Evolutionary conservation across 139 green algal genomes (phyloP), one percentile per base, ranked within the genome.

Genomic region (Closterium sp.): DNA sequence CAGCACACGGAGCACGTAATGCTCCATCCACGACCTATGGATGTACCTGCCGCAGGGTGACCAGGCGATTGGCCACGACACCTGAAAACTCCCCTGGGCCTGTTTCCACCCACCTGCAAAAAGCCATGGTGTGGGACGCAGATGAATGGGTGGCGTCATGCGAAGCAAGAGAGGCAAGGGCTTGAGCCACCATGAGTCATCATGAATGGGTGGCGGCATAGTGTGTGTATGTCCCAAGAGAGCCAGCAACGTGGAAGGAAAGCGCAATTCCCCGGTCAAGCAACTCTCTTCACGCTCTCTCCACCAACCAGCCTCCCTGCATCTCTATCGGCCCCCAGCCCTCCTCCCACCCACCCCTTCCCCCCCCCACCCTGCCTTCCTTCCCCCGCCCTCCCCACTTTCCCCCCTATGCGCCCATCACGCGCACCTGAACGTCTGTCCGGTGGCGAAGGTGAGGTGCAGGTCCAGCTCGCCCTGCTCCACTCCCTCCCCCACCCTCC

Each of bases 21-120:
- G n/a, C n/a, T n/a, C n/a, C n/a, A n/a, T n/a, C n/a, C n/a, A n/a
- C 8, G 12, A 10, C 38, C 2, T 25, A 16, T 16, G 3, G 21
- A 69, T 16, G 3, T 28, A 84, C 38, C 81, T 91, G 89, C 34
- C 76, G 89, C 33, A 91, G 89, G 34, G 33, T 34, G 81, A 91
- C 76, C 6, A 88, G 33, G 76, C 33, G 76, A 6, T n/a, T 32
- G 76, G 69, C 81, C 21, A 91, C 34, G 28, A 88, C 89, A 34
- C 89, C 89, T 25, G 89, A 81, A 10, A n/a, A 91, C 10, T 33
- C 25, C 43, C 43, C 43, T 69, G 43, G 43, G 2, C 43, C 43
- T 1, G 43, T 69, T 69, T 69, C 43, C 10, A 69, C 43, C 43
- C 43, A 69, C 43, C 43, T 69, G 43, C 3, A 16, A 69, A 69